Evolutionary conservation across 441 rosid species (phyloP), one percentile per base, ranked within the genome.

Genomic region (Bocquillonia castaneifolia): DNA sequence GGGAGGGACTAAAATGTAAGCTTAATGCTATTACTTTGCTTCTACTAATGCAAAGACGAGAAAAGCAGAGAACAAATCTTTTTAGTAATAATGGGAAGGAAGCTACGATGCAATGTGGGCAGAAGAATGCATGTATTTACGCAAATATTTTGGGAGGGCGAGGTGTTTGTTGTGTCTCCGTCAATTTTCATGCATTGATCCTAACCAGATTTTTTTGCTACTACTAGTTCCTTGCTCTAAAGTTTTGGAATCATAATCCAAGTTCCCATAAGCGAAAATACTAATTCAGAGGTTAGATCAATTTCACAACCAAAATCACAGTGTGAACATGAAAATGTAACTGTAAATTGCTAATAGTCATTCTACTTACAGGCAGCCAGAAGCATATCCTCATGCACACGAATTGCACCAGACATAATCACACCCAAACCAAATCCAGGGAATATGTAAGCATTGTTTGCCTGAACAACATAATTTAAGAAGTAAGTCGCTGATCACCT

Each of bases 351-450:
- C 18, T 6, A 0, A 0, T 2, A 13, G 14, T 26, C 14, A 12
- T 13, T 5, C 10, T 59, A 81, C 98, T 89, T 82, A 93, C 98
- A 93, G 56, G 98, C 98, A 58, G 91, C 98, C 77, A 93, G 81
- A 73, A 93, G 97, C 98, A 93, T 84, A 79, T 86, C 91, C 74
- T 89, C 90, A 36, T 87, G 92, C 67, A 93, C 93, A 39, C 96
- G 97, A 64, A 93, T 93, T 12, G 98, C 90, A 22, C 98, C 97
- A 0, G 93, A 86, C 64, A 93, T 88, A 67, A 93, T 84, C 83
- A 93, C 67, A 73, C 98, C 98, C 78, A 93, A 83, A 63, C 98
- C 98, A n/a, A 93, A 77, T 67, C 97, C 98, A 0, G 98, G 98
- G 85, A 93, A 93, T 63, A 93, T 84, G 82, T 93, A 93, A 60